Conservation (phyloP, 176 grass and related monocot species). For the Ensete glaucum region DNA sequence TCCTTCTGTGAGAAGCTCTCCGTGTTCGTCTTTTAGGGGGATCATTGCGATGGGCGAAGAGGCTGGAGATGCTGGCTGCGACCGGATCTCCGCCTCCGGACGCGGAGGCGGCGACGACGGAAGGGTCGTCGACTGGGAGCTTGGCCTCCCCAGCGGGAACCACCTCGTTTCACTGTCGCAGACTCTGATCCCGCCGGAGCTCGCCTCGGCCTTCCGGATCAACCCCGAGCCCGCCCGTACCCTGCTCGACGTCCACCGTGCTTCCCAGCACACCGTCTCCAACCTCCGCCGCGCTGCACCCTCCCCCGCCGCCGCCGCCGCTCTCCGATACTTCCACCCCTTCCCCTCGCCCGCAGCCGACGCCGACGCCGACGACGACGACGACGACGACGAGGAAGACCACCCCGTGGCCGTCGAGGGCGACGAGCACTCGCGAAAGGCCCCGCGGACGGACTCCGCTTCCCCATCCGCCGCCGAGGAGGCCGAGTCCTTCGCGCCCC, state of each 20-base stretch:
- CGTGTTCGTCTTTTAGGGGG: background rate
- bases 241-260: slow-evolving; percentile 54
- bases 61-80: slow-evolving; percentile 14
- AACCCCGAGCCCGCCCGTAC: slow-evolving; percentile 56
- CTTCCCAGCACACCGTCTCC: slow-evolving; percentile 52
- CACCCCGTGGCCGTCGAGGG: slow-evolving; percentile 9
- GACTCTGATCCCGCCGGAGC: slow-evolving; percentile 49
- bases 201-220: slow-evolving; percentile 79
- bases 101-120: slow-evolving; percentile 14
- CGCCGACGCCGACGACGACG: slow-evolving; percentile 1
- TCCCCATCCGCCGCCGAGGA: slow-evolving; percentile 16
- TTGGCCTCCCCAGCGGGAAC: slow-evolving; percentile 39
- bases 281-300: slow-evolving; percentile 33
- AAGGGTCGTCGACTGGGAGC: slow-evolving; percentile 62
- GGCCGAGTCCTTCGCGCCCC: slow-evolving; percentile 21
- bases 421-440: background rate
- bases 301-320: background rate
- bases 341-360: slow-evolving; percentile 10
- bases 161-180: slow-evolving; percentile 63
- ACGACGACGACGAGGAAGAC: slow-evolving; percentile 10
- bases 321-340: slow-evolving; percentile 16
- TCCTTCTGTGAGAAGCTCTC: background rate
- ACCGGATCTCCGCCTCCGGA: slow-evolving; percentile 14
- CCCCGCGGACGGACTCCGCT: background rate
- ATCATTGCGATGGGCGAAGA: slow-evolving; percentile 38